Conservation (phyloP, 306 rosid species). For the Herpetospermum pedunculosum region DNA sequence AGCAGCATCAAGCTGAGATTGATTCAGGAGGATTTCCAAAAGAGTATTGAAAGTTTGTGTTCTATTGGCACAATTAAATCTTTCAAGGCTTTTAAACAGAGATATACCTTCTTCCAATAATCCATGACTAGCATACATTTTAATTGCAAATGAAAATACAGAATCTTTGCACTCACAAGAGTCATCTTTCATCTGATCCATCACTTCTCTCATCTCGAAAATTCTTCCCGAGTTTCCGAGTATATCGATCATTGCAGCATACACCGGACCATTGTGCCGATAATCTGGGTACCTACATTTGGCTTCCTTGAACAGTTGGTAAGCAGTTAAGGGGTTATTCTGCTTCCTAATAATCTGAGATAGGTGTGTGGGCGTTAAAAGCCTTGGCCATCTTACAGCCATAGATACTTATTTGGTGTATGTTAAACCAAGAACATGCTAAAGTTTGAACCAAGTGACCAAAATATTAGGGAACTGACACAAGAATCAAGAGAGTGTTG, state of each 20-base stretch:
- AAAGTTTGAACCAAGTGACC: neutral
- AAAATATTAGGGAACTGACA: neutral
- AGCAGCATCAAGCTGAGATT: conserved; percentile 26
- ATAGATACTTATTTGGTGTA: conserved; percentile 4
- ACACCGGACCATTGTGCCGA: conserved; percentile 34
- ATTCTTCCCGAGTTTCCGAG: conserved; percentile 25
- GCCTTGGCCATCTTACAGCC: conserved; percentile 31
- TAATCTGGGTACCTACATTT: conserved; percentile 24
- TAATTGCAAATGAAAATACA: conserved; percentile 22
- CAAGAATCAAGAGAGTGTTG: neutral
- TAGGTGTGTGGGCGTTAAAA: conserved; percentile 26
- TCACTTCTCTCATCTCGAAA: conserved; percentile 26
- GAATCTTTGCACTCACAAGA: conserved; percentile 34
- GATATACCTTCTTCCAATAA: conserved; percentile 21
- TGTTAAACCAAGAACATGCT: neutral
- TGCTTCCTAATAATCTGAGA: conserved; percentile 28
- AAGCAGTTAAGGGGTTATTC: conserved; percentile 30
- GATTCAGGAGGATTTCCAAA: conserved; percentile 27
- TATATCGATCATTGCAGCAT: conserved; percentile 24
- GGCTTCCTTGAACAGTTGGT: conserved; percentile 27
- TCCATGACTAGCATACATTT: conserved; percentile 23
- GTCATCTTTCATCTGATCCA: conserved; percentile 23
- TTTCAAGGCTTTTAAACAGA: conserved; percentile 20
- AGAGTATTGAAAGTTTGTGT: conserved; percentile 31
- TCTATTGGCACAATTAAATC: conserved; percentile 32